Evolutionary conservation across 148 eudicot species (phyloP).

Genomic region (Camellia sinensis): DNA sequence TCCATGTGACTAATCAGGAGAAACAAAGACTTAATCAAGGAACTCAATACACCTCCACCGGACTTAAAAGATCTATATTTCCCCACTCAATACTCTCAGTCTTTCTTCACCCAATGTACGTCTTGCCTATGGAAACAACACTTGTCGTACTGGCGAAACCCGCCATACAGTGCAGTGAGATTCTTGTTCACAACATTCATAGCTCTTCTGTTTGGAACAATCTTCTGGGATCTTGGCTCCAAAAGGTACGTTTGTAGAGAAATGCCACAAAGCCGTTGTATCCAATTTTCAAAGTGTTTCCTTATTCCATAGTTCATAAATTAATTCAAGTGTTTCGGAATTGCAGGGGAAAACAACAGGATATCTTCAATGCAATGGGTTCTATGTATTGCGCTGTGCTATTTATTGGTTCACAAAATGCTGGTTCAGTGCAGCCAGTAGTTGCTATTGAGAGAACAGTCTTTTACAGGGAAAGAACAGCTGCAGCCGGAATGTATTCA

Average conservation of each 20-base stretch:
- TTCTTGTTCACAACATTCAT: conserved; percentile 45
- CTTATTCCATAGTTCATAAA: background rate
- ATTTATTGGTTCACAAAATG: conserved; percentile 57
- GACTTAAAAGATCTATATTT: conserved; percentile 59
- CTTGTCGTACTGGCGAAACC: conserved; percentile 80
- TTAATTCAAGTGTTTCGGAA: background rate
- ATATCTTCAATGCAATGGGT: conserved; percentile 70
- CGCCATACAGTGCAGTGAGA: conserved; percentile 67
- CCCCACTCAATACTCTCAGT: conserved; percentile 48
- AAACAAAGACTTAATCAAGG: conserved; percentile 60
- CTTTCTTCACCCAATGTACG: conserved; percentile 47
- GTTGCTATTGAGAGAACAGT: conserved; percentile 66
- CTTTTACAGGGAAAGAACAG: conserved; percentile 76
- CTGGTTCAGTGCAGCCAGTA: conserved; percentile 62
- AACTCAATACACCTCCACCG: conserved; percentile 48
- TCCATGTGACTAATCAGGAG: conserved; percentile 34
- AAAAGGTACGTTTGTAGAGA: conserved; percentile 41
- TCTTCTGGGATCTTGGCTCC: conserved; percentile 80
- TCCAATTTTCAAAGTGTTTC: background rate
- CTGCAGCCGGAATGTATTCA: conserved; percentile 85
- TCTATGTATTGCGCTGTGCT: conserved; percentile 63
- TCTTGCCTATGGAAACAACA: conserved; percentile 85
- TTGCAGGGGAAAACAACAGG: conserved; percentile 30
- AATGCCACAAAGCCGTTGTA: background rate
- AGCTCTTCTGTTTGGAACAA: conserved; percentile 57